Conservation (phyloP, 1,139 yeast species). For the Arxiozyma telluris region DNA sequence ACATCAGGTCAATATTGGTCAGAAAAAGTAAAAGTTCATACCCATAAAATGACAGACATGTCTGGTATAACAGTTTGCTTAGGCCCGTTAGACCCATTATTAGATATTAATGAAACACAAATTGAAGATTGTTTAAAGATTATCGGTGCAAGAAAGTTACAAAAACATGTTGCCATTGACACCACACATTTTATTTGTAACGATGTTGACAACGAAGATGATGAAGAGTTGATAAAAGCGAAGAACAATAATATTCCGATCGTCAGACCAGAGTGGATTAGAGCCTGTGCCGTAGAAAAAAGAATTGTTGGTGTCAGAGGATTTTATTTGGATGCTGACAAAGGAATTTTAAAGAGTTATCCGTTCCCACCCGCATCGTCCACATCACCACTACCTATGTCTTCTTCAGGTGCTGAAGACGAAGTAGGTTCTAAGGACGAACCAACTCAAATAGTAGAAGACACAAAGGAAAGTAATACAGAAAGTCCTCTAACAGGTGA, state of each 20-base stretch:
- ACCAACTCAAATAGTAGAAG: background rate
- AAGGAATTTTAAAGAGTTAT: constrained; percentile 27
- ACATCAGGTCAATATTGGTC: constrained; percentile 81
- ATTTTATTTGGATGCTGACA: constrained; percentile 50
- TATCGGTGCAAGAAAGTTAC: constrained; percentile 82
- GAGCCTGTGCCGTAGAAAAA: constrained; percentile 86
- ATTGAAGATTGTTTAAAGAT: constrained; percentile 52
- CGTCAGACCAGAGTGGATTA: constrained; percentile 93
- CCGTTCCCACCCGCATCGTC: constrained; percentile 24
- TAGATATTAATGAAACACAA: constrained; percentile 50
- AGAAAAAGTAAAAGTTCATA: constrained; percentile 57
- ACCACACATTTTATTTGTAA: constrained; percentile 62
- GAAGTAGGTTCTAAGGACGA: background rate
- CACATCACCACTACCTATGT: constrained; percentile 5
- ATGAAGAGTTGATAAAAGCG: constrained; percentile 48
- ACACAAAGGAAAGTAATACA: background rate
- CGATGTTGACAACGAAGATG: constrained; percentile 10
- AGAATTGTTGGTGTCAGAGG: constrained; percentile 90
- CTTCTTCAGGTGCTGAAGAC: background rate
- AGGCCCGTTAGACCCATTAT: constrained; percentile 65
- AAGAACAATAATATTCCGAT: constrained; percentile 83
- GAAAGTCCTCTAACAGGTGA: background rate
- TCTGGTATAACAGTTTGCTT: constrained; percentile 88
- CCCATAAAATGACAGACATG: constrained; percentile 94
- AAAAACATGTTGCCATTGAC: constrained; percentile 66